phyloP scores from a whole-genome alignment of 2,329 filamentous ascomycete species.

The Calonectria montana region DNA sequence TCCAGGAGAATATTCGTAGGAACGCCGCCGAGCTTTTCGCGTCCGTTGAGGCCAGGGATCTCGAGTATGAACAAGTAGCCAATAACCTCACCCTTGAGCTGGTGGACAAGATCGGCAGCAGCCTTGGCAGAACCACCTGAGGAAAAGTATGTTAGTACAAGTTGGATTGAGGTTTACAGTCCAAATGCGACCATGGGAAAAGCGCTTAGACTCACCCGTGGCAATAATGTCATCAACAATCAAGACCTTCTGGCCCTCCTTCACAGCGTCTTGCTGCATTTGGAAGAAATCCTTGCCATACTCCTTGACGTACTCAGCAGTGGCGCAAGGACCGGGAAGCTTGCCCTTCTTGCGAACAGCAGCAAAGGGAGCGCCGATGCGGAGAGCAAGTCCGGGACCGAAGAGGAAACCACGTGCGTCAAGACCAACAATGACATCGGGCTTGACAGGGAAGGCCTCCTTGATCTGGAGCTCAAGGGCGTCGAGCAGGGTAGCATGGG shows the following conservation, averaged over 20 bases:
- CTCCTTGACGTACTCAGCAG: constrained; percentile 91
- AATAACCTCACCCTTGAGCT: constrained; percentile 86
- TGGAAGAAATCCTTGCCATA: constrained; percentile 96
- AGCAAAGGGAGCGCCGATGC: constrained; percentile 86
- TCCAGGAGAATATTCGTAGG: constrained; percentile 87
- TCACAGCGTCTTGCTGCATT: constrained; percentile 89
- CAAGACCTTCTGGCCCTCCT: constrained; percentile 87
- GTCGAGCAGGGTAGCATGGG: constrained; percentile 82
- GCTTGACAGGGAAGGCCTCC: constrained; percentile 72
- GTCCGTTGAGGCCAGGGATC: constrained; percentile 91
- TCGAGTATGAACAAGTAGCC: constrained; percentile 97
- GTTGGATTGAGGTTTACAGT: constrained; percentile 6
- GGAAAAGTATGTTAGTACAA: constrained; percentile 33
- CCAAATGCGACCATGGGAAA: constrained; percentile 11
- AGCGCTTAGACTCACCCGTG: constrained; percentile 75
- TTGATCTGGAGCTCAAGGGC: constrained; percentile 87
- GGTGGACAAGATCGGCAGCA: constrained; percentile 85
- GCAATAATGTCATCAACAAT: constrained; percentile 99
- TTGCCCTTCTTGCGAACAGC: constrained; percentile 96
- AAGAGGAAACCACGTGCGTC: constrained; percentile 97
- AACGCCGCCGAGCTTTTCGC: constrained; percentile 83
- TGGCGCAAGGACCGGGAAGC: constrained; percentile 88
- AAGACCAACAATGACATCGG: constrained; percentile 92
- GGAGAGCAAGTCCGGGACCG: constrained; percentile 87
- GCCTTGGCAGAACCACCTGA: constrained; percentile 91